Evolutionary conservation across 2,329 filamentous ascomycete genomes (phyloP).

Genomic region (Triangularia verruculosa): DNA sequence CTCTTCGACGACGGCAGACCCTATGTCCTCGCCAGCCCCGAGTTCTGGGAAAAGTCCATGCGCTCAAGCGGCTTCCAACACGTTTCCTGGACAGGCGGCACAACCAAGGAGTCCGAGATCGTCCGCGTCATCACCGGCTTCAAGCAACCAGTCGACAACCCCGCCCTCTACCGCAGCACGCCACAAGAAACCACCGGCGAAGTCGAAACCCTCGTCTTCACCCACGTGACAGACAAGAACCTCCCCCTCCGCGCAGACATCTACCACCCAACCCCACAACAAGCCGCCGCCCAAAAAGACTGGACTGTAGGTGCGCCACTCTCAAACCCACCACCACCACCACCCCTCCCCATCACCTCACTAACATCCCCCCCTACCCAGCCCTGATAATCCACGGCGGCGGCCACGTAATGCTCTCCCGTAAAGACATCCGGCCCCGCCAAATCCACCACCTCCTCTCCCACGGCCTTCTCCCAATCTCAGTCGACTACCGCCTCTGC

Average conservation of each 20-base stretch:
- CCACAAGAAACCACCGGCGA: neutral
- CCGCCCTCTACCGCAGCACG: neutral
- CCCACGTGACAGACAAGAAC: neutral
- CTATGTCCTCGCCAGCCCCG: neutral
- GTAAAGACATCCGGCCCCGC: neutral
- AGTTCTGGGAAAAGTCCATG: neutral
- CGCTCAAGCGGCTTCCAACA: neutral
- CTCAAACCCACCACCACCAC: neutral
- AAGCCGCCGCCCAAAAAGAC: neutral
- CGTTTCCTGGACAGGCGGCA: neutral
- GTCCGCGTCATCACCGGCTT: neutral
- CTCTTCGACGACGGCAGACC: neutral
- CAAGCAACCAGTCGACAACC: neutral
- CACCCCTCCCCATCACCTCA: neutral
- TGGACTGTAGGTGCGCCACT: neutral
- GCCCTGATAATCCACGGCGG: neutral
- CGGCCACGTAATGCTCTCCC: neutral
- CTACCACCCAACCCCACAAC: neutral
- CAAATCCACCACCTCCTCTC: neutral
- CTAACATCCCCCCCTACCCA: neutral
- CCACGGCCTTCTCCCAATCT: neutral
- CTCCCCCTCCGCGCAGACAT: neutral
- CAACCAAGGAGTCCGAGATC: neutral
- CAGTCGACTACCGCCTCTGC: constrained; percentile 6
- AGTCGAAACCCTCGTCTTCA: neutral